Base-by-base conservation (phyloP, 164 flowering plant genomes). In the Vitis amurensis region DNA sequence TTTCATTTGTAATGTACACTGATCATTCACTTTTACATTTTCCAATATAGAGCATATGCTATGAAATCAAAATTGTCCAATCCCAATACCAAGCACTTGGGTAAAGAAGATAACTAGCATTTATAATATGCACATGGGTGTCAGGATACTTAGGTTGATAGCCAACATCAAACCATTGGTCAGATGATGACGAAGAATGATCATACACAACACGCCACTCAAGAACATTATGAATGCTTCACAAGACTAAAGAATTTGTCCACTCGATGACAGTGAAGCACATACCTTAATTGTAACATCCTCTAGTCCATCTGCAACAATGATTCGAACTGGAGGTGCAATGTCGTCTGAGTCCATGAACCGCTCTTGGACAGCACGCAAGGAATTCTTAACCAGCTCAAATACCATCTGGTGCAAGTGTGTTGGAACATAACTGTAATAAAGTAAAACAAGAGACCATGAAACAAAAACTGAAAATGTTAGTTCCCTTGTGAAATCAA, bases 391-490 rank as follows among this genome's bases (percentile, higher is more conserved):
- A 14, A 93, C 99, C 79, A 96, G 76, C 85, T 96, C 98, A 79
- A 91, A 96, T 50, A 93, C 95, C 99, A 96, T 96, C 60, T 89
- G 85, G 73, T 96, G 98, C 83, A 96, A 87, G 73, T 96, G 99
- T 15, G 95, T 60, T 10, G 97, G 98, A 53, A 93, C 97, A 75
- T 96, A 96, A 16, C 99, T 96, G 87, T 57, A 1, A 72, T 3
- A 62, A 62, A 47, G 66, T 10, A 37, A 55, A 67, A 55, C 51
- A 60, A 15, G 23, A 59, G 48, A 59, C n/a, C 17, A 61, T 11
- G 11, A 29, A n/a, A 15, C 63, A 50, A 53, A 50, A 15, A n/a
- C 16, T 55, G 29, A 23, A 37, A 37, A 37, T 37, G 44, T 37
- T 37, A 37, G 7, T 37, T 37, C 5, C 44, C 44, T 37, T 37